These are phyloP conservation scores for Arthrinium puccinioides DNA, from an alignment of 2,329 filamentous ascomycete species.

Conservation along the genomic window DNA sequence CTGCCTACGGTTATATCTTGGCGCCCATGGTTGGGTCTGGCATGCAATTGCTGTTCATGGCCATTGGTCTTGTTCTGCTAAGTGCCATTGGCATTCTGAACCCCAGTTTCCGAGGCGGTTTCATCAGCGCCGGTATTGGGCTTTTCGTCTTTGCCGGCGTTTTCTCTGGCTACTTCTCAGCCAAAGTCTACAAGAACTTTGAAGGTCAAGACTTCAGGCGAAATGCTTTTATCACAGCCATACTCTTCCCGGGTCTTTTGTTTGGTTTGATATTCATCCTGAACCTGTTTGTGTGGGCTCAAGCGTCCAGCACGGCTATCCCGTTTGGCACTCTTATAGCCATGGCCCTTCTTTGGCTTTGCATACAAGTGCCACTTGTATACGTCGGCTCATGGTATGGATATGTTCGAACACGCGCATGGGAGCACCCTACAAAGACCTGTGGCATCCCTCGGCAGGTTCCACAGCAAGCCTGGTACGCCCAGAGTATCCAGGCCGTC, in stretches of 20 bases:
- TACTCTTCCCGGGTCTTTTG: slow-evolving; percentile 70
- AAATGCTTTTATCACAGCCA: slow-evolving; percentile 71
- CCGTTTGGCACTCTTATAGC: slow-evolving; percentile 73
- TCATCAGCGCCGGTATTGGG: slow-evolving; percentile 75
- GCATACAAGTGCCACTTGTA: slow-evolving; percentile 79
- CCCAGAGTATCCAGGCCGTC: slow-evolving; percentile 53
- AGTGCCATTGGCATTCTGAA: slow-evolving; percentile 74
- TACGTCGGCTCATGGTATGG: slow-evolving; percentile 75
- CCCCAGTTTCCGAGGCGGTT: slow-evolving; percentile 83
- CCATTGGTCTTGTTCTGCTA: slow-evolving; percentile 61
- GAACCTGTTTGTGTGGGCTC: slow-evolving; percentile 85
- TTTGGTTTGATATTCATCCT: slow-evolving; percentile 72
- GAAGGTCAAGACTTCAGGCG: slow-evolving; percentile 66
- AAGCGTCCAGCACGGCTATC: slow-evolving; percentile 80
- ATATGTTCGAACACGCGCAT: slow-evolving; percentile 57
- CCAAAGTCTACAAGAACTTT: slow-evolving; percentile 76
- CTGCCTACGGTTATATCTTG: slow-evolving; percentile 61
- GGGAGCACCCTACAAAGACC: slow-evolving; percentile 78
- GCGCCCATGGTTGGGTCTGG: slow-evolving; percentile 79
- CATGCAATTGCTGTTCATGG: slow-evolving; percentile 81
- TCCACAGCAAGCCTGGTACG: slow-evolving; percentile 70
- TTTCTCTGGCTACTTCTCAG: slow-evolving; percentile 84
- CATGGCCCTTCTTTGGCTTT: slow-evolving; percentile 71
- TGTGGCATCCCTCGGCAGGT: slow-evolving; percentile 65
- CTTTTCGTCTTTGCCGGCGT: slow-evolving; percentile 77